phyloP scores from a whole-genome alignment of 139 green algal species.

The Tetraselmis chui region DNA sequence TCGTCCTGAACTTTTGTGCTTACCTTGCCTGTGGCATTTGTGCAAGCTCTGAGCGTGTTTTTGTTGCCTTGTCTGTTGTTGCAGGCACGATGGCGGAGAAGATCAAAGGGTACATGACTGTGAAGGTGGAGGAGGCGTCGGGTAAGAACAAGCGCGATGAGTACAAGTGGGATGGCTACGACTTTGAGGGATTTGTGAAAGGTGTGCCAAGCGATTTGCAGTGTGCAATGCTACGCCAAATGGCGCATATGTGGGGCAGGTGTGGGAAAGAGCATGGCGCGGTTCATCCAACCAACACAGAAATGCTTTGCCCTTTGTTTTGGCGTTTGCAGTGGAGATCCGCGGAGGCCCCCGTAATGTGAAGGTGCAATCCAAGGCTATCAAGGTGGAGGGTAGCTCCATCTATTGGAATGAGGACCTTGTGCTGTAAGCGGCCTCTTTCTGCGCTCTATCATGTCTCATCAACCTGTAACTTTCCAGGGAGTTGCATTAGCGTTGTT shows the following conservation, averaged over 20 bases:
- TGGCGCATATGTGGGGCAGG: too few relatives aligned
- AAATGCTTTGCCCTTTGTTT: too few relatives aligned
- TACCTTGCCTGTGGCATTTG: too few relatives aligned
- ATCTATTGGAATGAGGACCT: conserved; percentile 62
- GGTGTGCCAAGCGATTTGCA: conserved; percentile 24
- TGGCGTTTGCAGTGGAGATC: conserved; percentile 61
- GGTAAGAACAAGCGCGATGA: conserved; percentile 58
- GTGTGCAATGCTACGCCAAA: too few relatives aligned
- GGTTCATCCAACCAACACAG: too few relatives aligned
- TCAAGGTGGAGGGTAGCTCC: conserved; percentile 27
- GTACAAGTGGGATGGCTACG: conserved; percentile 54
- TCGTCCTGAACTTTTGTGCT: too few relatives aligned
- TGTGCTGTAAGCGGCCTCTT: conserved; percentile 36
- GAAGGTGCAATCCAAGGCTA: conserved; percentile 40
- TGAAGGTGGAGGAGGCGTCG: conserved; percentile 51
- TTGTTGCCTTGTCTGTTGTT: conserved; percentile 2
- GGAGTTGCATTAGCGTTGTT: neutral
- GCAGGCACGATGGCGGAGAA: conserved; percentile 12
- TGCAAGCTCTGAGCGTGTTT: too few relatives aligned
- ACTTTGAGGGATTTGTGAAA: conserved; percentile 64
- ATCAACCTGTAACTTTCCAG: too few relatives aligned
- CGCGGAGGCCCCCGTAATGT: conserved; percentile 54
- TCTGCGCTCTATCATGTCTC: too few relatives aligned
- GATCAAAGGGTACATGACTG: conserved; percentile 43
- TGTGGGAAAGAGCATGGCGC: too few relatives aligned